Evolutionary conservation across 768 basidiomycete species (phyloP), one percentile per base, ranked within the genome.

Genomic region (Psilocybe cyanescens): DNA sequence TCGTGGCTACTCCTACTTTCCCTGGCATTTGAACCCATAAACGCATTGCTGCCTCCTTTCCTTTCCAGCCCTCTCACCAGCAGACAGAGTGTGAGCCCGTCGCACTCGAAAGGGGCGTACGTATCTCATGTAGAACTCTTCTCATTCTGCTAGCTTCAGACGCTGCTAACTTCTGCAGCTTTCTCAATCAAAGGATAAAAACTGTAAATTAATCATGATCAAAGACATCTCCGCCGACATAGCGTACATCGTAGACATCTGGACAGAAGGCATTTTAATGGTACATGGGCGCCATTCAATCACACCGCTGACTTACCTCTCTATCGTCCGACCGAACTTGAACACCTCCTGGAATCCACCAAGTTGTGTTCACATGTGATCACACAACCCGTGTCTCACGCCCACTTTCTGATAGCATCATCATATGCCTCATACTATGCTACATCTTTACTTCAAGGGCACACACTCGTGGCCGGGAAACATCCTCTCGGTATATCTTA

Each of bases 211-310:
- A 61, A 7, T 11, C 49, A 73, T 73, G 72, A 60, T 62, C 19
- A 59, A 68, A 45, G 72, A 73, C 57, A 70, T 73, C 39, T 61
- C 70, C 39, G 70, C 71, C 4, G 71, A 72, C 59, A 71, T 71
- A 39, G 68, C 71, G 8, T 73, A 73, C 59, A 69, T 73, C 29
- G 69, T 66, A n/a, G 72, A 70, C 11, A 64, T 73, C n/a, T 73
- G 72, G 71, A 64, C 68, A 31, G 71, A 73, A 56, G 72, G 70
- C 12, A 66, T 73, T 28, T 44, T 73, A 11, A 72, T 54, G 72
- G 72, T 68, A 56, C 39, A 68, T 49, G 7, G 14, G 3, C 47
- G 3, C 33, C 19, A 6, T 41, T 16, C n/a, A 19, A 19, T 19
- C 19, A 19, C 19, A 19, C 19, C 19, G 19, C 29, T 52, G 48